phyloP scores from a whole-genome alignment of 2,329 filamentous ascomycete species.

The Beauveria sp. region DNA sequence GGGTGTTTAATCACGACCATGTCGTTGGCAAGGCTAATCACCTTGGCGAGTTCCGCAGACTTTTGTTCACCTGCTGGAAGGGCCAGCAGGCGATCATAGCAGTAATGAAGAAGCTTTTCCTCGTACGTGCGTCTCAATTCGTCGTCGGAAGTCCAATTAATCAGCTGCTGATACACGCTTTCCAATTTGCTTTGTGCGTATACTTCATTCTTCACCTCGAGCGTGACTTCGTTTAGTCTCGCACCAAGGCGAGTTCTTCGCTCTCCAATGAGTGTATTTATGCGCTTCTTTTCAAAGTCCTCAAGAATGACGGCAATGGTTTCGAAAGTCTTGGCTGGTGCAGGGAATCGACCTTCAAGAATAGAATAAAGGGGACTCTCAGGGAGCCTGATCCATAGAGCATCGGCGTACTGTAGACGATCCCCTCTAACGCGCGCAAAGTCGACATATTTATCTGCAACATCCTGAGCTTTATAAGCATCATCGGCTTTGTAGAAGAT shows the following conservation, averaged over 20 bases:
- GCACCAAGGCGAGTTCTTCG: constrained; percentile 82
- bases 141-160: constrained; percentile 87
- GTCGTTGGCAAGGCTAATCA: constrained; percentile 71
- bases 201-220: constrained; percentile 82
- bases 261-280: constrained; percentile 85
- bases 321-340: constrained; percentile 73
- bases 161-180: constrained; percentile 69
- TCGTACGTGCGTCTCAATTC: constrained; percentile 77
- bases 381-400: constrained; percentile 70
- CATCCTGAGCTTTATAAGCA: constrained; percentile 54
- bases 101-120: constrained; percentile 78
- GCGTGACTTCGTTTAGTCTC: constrained; percentile 71
- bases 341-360: constrained; percentile 75
- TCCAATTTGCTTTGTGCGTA: constrained; percentile 70
- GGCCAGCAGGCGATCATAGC: constrained; percentile 68
- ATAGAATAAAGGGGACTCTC: constrained; percentile 71
- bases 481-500: constrained; percentile 63
- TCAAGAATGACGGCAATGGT: constrained; percentile 79
- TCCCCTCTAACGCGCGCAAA: constrained; percentile 68
- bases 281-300: constrained; percentile 75
- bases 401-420: constrained; percentile 64
- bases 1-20: constrained; percentile 97
- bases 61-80: constrained; percentile 60
- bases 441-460: constrained; percentile 71
- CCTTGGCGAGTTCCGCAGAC: constrained; percentile 58